Percentiles rank a stretch among this genome's conserved stretches.
Conservation (phyloP, 1,284 basidiomycete species). For the Cryptococcus sp. region DNA sequence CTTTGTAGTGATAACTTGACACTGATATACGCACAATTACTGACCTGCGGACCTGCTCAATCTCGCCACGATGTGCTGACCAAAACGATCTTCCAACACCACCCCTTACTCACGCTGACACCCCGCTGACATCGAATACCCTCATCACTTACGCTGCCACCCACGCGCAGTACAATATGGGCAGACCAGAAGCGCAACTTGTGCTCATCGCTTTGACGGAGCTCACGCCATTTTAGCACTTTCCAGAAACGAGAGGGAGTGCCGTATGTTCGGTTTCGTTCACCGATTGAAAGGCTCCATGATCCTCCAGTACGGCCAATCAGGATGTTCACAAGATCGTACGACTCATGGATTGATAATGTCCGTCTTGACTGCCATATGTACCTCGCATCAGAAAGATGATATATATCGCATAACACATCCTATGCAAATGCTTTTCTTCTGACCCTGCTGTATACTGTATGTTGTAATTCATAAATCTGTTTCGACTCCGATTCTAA, state of each 20-base stretch:
- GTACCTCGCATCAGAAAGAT: conserved; percentile 2
- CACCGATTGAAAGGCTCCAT: no score
- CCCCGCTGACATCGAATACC: no score
- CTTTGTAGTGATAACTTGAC: no score
- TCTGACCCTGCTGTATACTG: not conserved
- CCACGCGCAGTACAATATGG: conserved; percentile 31
- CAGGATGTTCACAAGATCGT: no score
- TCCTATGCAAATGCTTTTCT: conserved; percentile 2
- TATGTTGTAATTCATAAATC: not conserved
- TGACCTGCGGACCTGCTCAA: not conserved
- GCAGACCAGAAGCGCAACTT: conserved; percentile 39
- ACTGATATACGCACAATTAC: no score
- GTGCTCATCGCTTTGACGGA: conserved; percentile 39
- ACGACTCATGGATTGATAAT: no score
- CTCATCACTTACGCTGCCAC: not conserved
- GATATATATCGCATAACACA: no score
- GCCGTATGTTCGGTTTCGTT: no score
- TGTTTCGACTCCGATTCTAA: not conserved
- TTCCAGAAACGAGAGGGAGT: no score
- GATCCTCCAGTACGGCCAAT: no score
- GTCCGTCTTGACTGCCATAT: not conserved
- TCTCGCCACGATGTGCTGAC: not conserved
- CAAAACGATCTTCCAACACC: not conserved
- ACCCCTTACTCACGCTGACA: no score
- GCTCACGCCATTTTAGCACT: conserved; percentile 15